Evolutionary conservation across 2,329 filamentous ascomycete genomes (phyloP).

Genomic region (Berkeleyomyces basicola): DNA sequence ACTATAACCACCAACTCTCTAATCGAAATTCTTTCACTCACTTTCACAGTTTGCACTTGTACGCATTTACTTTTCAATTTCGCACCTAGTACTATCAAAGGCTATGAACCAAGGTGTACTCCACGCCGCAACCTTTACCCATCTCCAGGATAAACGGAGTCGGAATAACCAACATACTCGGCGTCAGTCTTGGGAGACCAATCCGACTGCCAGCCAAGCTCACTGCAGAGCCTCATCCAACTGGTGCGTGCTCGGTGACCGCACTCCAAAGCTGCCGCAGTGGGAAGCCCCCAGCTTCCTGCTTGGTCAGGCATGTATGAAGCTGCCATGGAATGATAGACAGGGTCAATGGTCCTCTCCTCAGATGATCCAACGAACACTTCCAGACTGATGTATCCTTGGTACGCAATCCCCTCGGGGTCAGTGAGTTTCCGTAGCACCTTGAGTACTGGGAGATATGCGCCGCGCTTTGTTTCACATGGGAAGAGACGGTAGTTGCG

Average conservation of each 20-base stretch:
- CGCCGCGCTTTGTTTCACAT: conserved; percentile 11
- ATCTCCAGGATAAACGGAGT: not conserved
- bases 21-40: too few relatives aligned
- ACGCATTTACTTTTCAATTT: too few relatives aligned
- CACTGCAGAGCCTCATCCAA: conserved; percentile 14
- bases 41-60: too few relatives aligned
- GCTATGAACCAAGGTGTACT: too few relatives aligned
- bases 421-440: conserved; percentile 19
- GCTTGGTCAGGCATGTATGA: not conserved
- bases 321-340: not conserved
- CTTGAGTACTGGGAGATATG: conserved; percentile 19
- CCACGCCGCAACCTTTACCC: not conserved
- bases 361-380: conserved; percentile 13
- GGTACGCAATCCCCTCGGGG: conserved; percentile 9
- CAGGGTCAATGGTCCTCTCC: not conserved
- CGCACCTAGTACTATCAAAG: too few relatives aligned
- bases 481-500: conserved; percentile 15
- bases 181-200: not conserved
- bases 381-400: conserved; percentile 16
- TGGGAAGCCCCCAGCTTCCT: conserved; percentile 6
- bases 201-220: conserved; percentile 13
- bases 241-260: conserved; percentile 12
- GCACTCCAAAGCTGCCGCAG: conserved; percentile 7
- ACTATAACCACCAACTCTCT: too few relatives aligned
- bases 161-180: not conserved